These are phyloP conservation scores for Candida stauntonica DNA, from an alignment of 805 yeast species.

Conservation along the genomic window DNA sequence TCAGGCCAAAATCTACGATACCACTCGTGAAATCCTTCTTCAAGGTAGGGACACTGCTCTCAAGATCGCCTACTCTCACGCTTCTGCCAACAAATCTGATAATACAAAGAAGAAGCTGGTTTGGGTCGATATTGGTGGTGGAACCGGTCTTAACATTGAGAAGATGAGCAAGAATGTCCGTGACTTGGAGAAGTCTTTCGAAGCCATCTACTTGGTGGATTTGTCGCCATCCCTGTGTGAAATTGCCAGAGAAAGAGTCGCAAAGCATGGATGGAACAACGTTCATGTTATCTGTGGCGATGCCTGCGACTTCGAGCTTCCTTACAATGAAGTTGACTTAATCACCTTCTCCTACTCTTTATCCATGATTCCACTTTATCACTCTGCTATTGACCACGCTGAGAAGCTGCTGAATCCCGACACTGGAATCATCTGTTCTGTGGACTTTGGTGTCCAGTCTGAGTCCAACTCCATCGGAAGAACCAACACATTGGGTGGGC, in stretches of 20 bases:
- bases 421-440: constrained; percentile 61
- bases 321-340: constrained; percentile 53
- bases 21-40: constrained; percentile 60
- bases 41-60: constrained; percentile 69
- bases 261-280: constrained; percentile 44
- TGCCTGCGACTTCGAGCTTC: constrained; percentile 65
- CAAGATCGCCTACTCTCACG: constrained; percentile 54
- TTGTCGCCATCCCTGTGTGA: constrained; percentile 73
- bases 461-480: constrained; percentile 61
- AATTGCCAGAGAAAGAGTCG: constrained; percentile 60
- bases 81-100: constrained; percentile 30
- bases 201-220: constrained; percentile 68
- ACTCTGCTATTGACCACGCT: constrained; percentile 72
- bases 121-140: constrained; percentile 84
- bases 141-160: constrained; percentile 81
- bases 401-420: constrained; percentile 44
- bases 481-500: constrained; percentile 71
- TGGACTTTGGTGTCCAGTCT: constrained; percentile 78
- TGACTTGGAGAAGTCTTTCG: constrained; percentile 38
- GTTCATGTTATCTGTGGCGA: constrained; percentile 70
- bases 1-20: constrained; percentile 75
- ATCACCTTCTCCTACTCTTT: constrained; percentile 76
- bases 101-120: constrained; percentile 39
- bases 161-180: constrained; percentile 55
- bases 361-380: constrained; percentile 82